Evolutionary conservation across 2,329 filamentous ascomycete genomes (phyloP), one percentile per base, ranked within the genome.

Genomic region (Alternaria tenuissima): DNA sequence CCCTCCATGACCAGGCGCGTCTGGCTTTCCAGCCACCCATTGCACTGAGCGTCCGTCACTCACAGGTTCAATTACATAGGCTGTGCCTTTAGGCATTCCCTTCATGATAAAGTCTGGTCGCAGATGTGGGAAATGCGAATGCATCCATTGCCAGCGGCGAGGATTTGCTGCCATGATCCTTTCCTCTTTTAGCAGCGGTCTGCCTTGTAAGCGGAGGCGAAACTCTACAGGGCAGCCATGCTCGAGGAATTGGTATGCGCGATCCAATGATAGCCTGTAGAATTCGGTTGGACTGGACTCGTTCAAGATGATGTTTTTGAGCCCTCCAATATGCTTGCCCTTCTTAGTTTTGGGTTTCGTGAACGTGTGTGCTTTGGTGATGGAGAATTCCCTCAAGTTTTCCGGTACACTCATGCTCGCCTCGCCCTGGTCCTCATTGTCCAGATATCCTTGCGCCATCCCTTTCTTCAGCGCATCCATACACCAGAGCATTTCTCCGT

Each of bases 41-140:
- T 71, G 65, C 4, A 75, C 46, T 14, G 52, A n/a, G 7, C 55
- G 55, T 1, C 72, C 71, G 24, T 76, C 65, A 14, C 52, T 62
- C 3, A 73, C 63, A 2, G 74, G 75, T 0, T 68, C 11, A 42
- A 77, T 51, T 7, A 66, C 5, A 20, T 58, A 72, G 2, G 16
- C 20, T 0, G 73, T 66, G 11, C 63, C 66, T 38, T 64, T 34
- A 0, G 74, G 75, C 75, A 77, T 76, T 20, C 53, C 59, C 47
- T 70, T 73, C 30, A 71, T 28, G 8, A 77, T 73, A 26, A 76
- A 70, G 52, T 77, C 74, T 1, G 74, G 73, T 22, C 71, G 66
- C 28, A 76, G 28, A 41, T 76, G 73, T 2, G 75, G 72, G 30
- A 72, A 76, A 43, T 70, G 66, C 9, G 59, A 20, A 30, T 71